These are phyloP conservation scores for Nicotiana benthamiana DNA, from an alignment of 257 asterid genomes.

Conservation along the genomic window DNA sequence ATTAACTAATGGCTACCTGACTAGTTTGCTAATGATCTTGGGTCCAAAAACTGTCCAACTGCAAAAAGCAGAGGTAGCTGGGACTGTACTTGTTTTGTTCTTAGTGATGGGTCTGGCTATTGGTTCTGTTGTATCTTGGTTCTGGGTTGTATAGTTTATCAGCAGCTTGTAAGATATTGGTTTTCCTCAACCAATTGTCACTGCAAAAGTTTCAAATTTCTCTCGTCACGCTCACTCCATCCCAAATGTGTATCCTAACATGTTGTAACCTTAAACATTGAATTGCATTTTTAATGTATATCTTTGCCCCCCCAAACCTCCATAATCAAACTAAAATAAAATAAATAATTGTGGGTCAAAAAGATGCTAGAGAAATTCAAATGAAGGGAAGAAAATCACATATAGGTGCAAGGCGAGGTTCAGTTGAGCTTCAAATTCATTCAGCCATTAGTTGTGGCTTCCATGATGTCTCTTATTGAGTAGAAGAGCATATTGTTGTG, in stretches of 20 bases:
- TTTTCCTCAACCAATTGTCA: neutral
- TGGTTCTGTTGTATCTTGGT: slow-evolving; percentile 83
- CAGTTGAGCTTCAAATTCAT: too few species aligned
- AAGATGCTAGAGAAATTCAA: too few species aligned
- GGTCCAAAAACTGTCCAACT: slow-evolving; percentile 68
- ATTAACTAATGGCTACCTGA: slow-evolving; percentile 76
- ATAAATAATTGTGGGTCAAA: too few species aligned
- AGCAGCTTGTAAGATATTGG: neutral
- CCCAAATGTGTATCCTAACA: neutral
- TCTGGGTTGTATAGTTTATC: slow-evolving; percentile 61
- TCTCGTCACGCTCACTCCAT: too few species aligned
- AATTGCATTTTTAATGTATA: neutral
- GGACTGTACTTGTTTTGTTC: slow-evolving; percentile 65
- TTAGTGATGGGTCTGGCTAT: slow-evolving; percentile 54
- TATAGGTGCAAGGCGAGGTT: too few species aligned
- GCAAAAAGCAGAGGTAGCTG: slow-evolving; percentile 79
- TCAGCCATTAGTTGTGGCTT: too few species aligned
- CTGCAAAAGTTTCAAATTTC: neutral
- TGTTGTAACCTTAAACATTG: neutral
- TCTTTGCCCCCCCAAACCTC: too few species aligned
- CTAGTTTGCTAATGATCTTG: slow-evolving; percentile 63
- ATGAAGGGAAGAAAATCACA: too few species aligned
- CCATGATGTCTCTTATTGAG: too few species aligned
- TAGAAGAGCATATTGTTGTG: too few species aligned
- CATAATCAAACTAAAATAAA: too few species aligned